Base-by-base conservation (phyloP, 1,284 basidiomycete species). In the Malassezia obtusa region DNA sequence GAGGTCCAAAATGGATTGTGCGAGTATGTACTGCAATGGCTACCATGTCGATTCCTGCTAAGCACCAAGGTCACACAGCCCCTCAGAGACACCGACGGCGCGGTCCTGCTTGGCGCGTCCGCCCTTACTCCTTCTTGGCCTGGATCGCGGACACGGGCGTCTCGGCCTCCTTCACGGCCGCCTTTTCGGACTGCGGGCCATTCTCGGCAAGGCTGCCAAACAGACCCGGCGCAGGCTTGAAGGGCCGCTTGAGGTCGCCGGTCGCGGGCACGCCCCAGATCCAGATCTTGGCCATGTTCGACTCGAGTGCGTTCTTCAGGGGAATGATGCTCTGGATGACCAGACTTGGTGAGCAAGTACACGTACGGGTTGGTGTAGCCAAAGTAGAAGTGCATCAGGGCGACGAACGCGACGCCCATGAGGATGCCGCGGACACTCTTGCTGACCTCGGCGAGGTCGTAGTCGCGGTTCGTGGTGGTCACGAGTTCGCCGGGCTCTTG, bases 391-490 rank as follows among this genome's bases (percentile, higher is more conserved):
- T 73, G 71, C 71, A 73, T 73, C 52, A 67, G 58, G 14, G 58
- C 69, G 52, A 76, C 73, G 59, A 77, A 71, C 26, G 61, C 60
- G 49, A 62, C 54, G 33, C 76, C 76, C 61, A 77, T 76, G 25
- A 76, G 52, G 30, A 76, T 67, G 28, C 75, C 70, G 14, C 84
- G 75, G 58, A 89, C 84, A n/a, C 85, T 80, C 79, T 94, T 90
- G 52, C 84, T 85, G 3, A 83, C 82, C 75, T 96, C 87, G 4
- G 80, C 77, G 14, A 95, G 82, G 76, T 98, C 91, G 65, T 98
- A 98, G 73, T 96, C 92, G 53, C 83, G 80, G 56, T 89, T 83
- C 21, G 91, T 96, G 8, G 89, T 94, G n/a, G 86, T 89, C 25
- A 91, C 81, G 7, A 92, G 81, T 71, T 85, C 81, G 37, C 85